These are phyloP conservation scores for Mycena polygramma DNA, from an alignment of 768 basidiomycete genomes.

Conservation along the genomic window DNA sequence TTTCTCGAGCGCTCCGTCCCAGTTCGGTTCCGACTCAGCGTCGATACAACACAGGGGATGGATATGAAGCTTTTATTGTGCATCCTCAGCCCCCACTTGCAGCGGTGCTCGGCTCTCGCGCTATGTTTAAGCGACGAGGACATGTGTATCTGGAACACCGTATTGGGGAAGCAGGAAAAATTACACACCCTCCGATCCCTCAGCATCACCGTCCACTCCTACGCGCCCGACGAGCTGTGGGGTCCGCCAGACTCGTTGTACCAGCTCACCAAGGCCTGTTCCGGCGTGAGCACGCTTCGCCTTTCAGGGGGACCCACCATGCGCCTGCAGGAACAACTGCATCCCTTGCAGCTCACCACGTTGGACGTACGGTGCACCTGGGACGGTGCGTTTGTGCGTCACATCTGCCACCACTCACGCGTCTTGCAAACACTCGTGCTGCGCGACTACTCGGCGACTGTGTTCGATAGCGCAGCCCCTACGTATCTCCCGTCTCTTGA, in stretches of 20 bases:
- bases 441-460: conserved; percentile 11
- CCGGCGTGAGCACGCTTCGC: background rate
- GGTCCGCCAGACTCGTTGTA: conserved; percentile 8
- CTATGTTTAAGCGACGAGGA: conserved; percentile 10
- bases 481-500: background rate
- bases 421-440: conserved; percentile 9
- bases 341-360: background rate
- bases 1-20: background rate
- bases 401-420: background rate
- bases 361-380: conserved; percentile 17
- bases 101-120: conserved; percentile 13
- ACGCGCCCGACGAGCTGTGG: conserved; percentile 15
- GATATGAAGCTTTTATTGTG: background rate
- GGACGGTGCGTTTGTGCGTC: conserved; percentile 3
- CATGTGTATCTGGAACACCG: background rate
- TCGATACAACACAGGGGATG: background rate
- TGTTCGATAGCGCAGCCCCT: background rate
- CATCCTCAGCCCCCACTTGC: background rate
- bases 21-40: conserved; percentile 7
- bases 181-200: background rate
- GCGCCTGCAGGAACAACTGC: background rate
- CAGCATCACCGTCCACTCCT: conserved; percentile 12
- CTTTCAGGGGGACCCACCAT: background rate
- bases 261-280: background rate
- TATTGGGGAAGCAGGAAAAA: background rate